Conservation (phyloP, 106 monocot genomes). For the Agapanthus africanus region DNA sequence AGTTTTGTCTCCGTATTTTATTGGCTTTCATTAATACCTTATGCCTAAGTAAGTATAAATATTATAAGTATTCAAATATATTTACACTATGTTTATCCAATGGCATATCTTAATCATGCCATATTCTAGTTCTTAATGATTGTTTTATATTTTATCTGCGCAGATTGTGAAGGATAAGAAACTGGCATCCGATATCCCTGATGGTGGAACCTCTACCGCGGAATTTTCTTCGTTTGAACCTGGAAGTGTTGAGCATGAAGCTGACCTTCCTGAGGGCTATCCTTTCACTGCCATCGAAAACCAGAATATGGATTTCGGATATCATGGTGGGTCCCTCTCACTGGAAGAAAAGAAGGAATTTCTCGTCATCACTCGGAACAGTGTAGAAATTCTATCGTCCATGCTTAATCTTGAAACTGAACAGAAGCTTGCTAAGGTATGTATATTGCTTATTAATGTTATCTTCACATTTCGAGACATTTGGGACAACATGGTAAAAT, state of each 20-base stretch:
- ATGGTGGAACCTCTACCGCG: slow-evolving; percentile 20
- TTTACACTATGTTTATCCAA: background rate
- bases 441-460: background rate
- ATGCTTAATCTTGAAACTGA: slow-evolving; percentile 33
- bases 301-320: slow-evolving; percentile 13
- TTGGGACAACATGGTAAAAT: too few species aligned
- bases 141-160: slow-evolving; percentile 4
- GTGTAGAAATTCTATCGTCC: slow-evolving; percentile 46
- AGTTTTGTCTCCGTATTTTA: background rate
- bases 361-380: slow-evolving; percentile 46
- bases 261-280: slow-evolving; percentile 28
- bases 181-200: slow-evolving; percentile 4
- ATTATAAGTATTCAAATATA: background rate
- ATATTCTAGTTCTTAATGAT: background rate
- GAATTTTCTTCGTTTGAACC: slow-evolving; percentile 16
- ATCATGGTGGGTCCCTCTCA: slow-evolving; percentile 26
- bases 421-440: slow-evolving; percentile 35
- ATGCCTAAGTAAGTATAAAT: too few species aligned
- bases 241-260: slow-evolving; percentile 10
- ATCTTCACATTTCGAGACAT: background rate
- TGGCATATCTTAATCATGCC: background rate
- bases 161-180: slow-evolving; percentile 48
- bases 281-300: slow-evolving; percentile 18
- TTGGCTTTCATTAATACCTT: background rate
- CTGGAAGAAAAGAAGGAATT: slow-evolving; percentile 69